These are phyloP conservation scores for Talaromyces sp. DNA, from an alignment of 2,329 filamentous ascomycete genomes.

Conservation along the genomic window DNA sequence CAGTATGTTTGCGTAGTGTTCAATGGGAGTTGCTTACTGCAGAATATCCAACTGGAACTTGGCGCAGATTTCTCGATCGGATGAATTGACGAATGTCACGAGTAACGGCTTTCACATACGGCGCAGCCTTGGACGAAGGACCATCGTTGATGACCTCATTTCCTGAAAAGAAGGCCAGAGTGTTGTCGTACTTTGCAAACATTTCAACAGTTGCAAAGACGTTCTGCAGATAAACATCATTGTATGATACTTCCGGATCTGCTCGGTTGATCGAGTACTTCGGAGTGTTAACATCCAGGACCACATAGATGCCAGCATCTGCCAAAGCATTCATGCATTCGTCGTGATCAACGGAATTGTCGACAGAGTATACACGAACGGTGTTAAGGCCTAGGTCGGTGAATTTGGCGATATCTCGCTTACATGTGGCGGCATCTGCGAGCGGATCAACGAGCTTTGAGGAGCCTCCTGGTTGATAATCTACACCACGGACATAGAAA, in stretches of 20 bases:
- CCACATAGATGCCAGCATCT: constrained; percentile 86
- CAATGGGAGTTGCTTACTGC: constrained; percentile 34
- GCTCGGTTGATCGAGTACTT: constrained; percentile 81
- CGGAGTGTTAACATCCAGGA: constrained; percentile 88
- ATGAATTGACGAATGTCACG: constrained; percentile 74
- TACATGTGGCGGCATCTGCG: constrained; percentile 65
- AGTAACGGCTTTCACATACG: constrained; percentile 74
- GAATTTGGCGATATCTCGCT: constrained; percentile 77
- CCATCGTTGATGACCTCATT: constrained; percentile 76
- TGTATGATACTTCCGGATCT: constrained; percentile 74
- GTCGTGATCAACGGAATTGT: constrained; percentile 79
- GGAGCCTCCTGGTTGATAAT: constrained; percentile 65
- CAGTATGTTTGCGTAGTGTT: background rate
- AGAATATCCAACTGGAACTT: constrained; percentile 71
- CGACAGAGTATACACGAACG: constrained; percentile 86
- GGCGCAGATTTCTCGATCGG: constrained; percentile 57
- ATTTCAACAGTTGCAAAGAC: constrained; percentile 85
- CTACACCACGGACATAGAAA: constrained; percentile 53
- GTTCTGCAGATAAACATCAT: constrained; percentile 77
- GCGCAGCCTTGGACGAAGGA: constrained; percentile 62
- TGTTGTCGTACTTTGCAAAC: constrained; percentile 81
- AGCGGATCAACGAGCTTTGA: constrained; percentile 69
- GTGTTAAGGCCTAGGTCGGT: constrained; percentile 85
- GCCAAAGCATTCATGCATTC: constrained; percentile 78
- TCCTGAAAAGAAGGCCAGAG: constrained; percentile 78